Base-by-base conservation (phyloP, 2,329 filamentous ascomycete species). In the Monilinia vaccinii-corymbosi region DNA sequence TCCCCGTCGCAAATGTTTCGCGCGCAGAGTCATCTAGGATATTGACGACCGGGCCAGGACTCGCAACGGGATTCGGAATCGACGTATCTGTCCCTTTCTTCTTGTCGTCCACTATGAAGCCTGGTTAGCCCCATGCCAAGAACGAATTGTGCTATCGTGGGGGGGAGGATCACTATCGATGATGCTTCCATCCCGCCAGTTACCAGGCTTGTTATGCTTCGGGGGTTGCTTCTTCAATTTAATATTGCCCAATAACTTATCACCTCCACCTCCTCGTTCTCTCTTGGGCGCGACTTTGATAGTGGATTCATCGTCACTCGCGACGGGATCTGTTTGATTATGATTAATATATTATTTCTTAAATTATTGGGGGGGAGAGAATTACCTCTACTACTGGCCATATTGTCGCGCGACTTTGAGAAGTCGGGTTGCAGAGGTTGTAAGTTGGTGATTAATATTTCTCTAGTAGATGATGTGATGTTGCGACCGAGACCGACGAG, bases 1-100 rank as follows among this genome's bases (percentile, higher is more conserved):
- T 85, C 63, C 91, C 90, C 50, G 87, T 92, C 4, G 85, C 80
- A 73, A 97, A 97, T 5, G 88, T 88, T 62, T 90, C 85, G 67
- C 88, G 83, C 16, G 89, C 85, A 63, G 79, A 83, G 62, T 91
- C 86, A 68, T 95, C 89, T 56, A 96, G 81, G 57, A 84, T 81
- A 69, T 85, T 86, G 21, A 85, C 79, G 2, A 84, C 76, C 0
- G 83, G 81, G 4, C 78, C 77, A 1, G 81, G 81, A 4, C 81
- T 79, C 4, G 76, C 68, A 5, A 75, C 76, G 8, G 75, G 73
- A 51, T 73, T 71, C 9, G 75, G 71, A 21, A 75, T 71, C 14
- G 78, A 70, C 46, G 68, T 72, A 46, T 70, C 77, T 45, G 71
- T 74, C 55, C 73, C 72, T 61, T 76, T 81, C 70, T 82, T 85